A percentile compares a stretch with the other conserved stretches of the same genome.
Evolutionary conservation across 2,329 filamentous ascomycete genomes (phyloP).

Genomic region (Paecilomyces sp.): DNA sequence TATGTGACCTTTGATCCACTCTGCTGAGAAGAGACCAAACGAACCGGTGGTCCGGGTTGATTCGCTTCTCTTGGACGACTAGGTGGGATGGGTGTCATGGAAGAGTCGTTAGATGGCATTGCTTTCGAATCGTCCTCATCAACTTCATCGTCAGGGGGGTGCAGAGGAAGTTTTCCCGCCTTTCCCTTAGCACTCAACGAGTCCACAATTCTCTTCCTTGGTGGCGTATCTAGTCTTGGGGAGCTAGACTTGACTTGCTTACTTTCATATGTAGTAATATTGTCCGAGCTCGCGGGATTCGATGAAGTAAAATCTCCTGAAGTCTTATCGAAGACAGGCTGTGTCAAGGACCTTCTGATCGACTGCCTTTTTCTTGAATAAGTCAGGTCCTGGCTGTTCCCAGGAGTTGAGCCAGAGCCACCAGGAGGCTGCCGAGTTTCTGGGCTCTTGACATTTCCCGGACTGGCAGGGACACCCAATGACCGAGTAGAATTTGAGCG

Average conservation of each 20-base stretch:
- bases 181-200: slow-evolving; percentile 1
- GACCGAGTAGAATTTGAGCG: background rate
- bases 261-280: background rate
- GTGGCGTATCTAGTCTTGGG: background rate
- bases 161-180: slow-evolving; percentile 16
- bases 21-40: slow-evolving; percentile 13
- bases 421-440: background rate
- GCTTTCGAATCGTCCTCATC: slow-evolving; percentile 1
- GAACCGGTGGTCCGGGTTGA: background rate
- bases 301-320: background rate
- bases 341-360: background rate
- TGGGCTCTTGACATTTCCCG: background rate
- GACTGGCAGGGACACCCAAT: background rate
- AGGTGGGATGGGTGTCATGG: background rate
- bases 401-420: background rate
- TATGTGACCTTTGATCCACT: slow-evolving; percentile 49
- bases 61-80: background rate
- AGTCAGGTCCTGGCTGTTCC: background rate
- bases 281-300: background rate
- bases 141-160: slow-evolving; percentile 17
- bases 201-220: background rate
- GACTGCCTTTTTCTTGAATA: background rate
- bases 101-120: slow-evolving; percentile 4
- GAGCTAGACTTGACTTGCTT: background rate
- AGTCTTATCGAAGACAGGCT: background rate